Evolutionary conservation across 495 filamentous ascomycete genomes (phyloP).

Genomic region (Glarea lozoyensis): DNA sequence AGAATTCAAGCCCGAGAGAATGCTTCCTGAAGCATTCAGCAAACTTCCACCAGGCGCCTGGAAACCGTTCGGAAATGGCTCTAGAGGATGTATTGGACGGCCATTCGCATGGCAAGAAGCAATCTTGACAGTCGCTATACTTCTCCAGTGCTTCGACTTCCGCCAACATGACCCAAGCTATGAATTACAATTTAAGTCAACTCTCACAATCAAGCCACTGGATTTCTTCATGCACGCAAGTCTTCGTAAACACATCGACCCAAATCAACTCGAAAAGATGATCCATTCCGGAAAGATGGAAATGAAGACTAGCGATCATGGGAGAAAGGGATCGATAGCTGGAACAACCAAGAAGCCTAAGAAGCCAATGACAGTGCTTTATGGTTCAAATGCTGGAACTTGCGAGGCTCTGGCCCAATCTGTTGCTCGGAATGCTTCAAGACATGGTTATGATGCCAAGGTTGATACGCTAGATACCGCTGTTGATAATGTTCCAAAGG

Average conservation of each 20-base stretch:
- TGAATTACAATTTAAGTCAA: conserved; percentile 52
- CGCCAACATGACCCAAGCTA: conserved; percentile 47
- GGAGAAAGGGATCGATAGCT: conserved; percentile 11
- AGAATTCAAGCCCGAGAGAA: conserved; percentile 57
- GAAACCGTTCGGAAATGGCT: conserved; percentile 66
- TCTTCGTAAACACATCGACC: conserved; percentile 47
- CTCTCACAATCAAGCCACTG: conserved; percentile 66
- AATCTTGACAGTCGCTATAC: conserved; percentile 41
- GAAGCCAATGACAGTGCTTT: conserved; percentile 55
- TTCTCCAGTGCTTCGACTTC: conserved; percentile 57
- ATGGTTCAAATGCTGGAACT: conserved; percentile 68
- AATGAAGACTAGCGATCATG: conserved; percentile 11
- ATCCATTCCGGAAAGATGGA: conserved; percentile 22
- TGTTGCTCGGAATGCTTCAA: conserved; percentile 47
- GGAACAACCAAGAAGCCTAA: conserved; percentile 13
- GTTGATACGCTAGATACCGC: conserved; percentile 53
- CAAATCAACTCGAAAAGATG: conserved; percentile 45
- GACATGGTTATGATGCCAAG: conserved; percentile 48
- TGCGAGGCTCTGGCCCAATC: conserved; percentile 61
- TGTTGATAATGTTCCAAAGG: conserved; percentile 49
- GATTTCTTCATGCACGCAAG: conserved; percentile 59
- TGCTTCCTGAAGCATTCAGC: conserved; percentile 54
- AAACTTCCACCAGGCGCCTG: conserved; percentile 48
- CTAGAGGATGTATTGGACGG: conserved; percentile 56
- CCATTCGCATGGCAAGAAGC: conserved; percentile 61